Percentiles rank a stretch among this genome's conserved stretches.
phyloP scores from a whole-genome alignment of 495 filamentous ascomycete genomes.

The Aspergillus affinis region DNA sequence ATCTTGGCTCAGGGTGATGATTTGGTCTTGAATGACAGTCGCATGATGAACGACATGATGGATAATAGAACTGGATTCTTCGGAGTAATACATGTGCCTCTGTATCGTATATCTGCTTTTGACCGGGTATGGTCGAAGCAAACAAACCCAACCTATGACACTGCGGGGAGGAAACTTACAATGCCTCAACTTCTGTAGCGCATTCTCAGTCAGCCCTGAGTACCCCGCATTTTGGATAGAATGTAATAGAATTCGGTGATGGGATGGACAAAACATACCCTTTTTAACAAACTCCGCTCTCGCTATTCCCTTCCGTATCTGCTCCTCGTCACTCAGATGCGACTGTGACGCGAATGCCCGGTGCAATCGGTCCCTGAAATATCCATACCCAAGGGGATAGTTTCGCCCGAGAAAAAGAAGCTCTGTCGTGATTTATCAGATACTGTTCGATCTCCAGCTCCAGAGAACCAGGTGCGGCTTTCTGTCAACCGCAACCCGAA shows the following conservation, averaged over 20 bases:
- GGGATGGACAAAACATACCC: constrained; percentile 48
- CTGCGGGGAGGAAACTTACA: constrained; percentile 58
- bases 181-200: constrained; percentile 74
- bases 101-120: background rate
- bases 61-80: background rate
- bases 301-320: constrained; percentile 73
- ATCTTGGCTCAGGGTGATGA: constrained; percentile 6
- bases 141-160: background rate
- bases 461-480: background rate
- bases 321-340: constrained; percentile 63
- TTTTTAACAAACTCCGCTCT: constrained; percentile 88
- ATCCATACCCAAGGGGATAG: constrained; percentile 84
- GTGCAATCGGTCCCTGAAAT: constrained; percentile 79
- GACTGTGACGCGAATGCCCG: constrained; percentile 78
- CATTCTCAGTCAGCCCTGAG: constrained; percentile 1
- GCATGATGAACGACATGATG: constrained; percentile 14
- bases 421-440: constrained; percentile 46
- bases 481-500: too few species aligned
- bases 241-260: background rate
- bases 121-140: background rate
- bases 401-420: constrained; percentile 80
- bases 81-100: background rate
- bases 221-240: background rate
- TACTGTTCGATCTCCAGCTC: background rate
- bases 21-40: constrained; percentile 27